A percentile compares a stretch with the other conserved stretches of the same genome.
phyloP scores from a whole-genome alignment of 164 flowering plant genomes.

The Nymphaea thermarum region DNA sequence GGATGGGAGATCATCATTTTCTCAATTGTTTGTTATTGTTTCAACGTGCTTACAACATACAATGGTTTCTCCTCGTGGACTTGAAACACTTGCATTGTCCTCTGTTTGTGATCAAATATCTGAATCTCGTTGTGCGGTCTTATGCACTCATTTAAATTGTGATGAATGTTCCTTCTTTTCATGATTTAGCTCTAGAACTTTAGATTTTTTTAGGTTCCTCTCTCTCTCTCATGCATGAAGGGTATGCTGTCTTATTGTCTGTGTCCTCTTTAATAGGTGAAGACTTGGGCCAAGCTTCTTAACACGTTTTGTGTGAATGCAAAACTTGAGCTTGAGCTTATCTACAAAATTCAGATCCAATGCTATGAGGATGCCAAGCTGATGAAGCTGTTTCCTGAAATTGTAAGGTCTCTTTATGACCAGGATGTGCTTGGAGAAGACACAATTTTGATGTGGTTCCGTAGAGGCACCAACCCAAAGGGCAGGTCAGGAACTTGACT shows the following conservation, averaged over 20 bases:
- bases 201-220: no score
- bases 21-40: no score
- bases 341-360: conserved; percentile 93
- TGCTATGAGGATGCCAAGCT: conserved; percentile 97
- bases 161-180: no score
- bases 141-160: no score
- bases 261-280: conserved; percentile 40
- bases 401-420: conserved; percentile 80
- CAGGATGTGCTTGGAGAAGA: conserved; percentile 98
- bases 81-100: no score
- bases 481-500: conserved; percentile 49
- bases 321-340: conserved; percentile 86
- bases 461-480: conserved; percentile 86
- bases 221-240: neutral
- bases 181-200: no score
- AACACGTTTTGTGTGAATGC: conserved; percentile 81
- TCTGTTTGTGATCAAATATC: no score
- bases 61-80: no score
- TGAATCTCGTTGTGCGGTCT: no score
- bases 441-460: conserved; percentile 92
- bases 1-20: no score
- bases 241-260: neutral
- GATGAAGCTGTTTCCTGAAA: conserved; percentile 43
- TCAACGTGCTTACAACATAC: no score
- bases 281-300: conserved; percentile 77